Conservation (phyloP, 2,329 filamentous ascomycete genomes). For the Xylaria polymorpha region DNA sequence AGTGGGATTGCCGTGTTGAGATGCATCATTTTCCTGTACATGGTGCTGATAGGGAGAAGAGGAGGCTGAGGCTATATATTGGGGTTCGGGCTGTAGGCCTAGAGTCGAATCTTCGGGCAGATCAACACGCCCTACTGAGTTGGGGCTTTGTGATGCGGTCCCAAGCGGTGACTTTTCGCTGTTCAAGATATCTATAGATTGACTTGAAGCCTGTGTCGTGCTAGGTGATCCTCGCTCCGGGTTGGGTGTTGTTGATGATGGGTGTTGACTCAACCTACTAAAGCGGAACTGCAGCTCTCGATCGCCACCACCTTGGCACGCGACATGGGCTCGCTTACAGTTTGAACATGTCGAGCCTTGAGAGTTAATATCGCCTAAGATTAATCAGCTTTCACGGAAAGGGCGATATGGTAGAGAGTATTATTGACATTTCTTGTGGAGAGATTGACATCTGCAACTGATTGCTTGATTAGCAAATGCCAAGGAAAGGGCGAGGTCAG, state of each 20-base stretch:
- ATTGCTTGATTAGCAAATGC: slow-evolving; percentile 9
- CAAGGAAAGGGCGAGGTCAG: background rate
- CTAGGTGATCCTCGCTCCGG: background rate
- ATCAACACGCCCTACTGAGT: background rate
- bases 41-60: background rate
- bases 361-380: slow-evolving; percentile 8
- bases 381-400: background rate
- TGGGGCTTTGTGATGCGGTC: background rate
- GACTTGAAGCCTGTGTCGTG: background rate
- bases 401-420: background rate
- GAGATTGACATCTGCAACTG: slow-evolving; percentile 20
- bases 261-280: slow-evolving; percentile 4
- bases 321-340: slow-evolving; percentile 6
- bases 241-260: background rate
- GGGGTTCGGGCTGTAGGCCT: background rate
- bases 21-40: background rate
- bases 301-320: slow-evolving; percentile 16
- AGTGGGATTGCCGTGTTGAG: background rate
- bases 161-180: background rate
- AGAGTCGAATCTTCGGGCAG: background rate
- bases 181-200: background rate
- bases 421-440: slow-evolving; percentile 19
- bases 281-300: slow-evolving; percentile 17
- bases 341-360: slow-evolving; percentile 16
- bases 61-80: background rate